Conservation (phyloP, 495 filamentous ascomycete genomes). For the Xylaria palmicola region DNA sequence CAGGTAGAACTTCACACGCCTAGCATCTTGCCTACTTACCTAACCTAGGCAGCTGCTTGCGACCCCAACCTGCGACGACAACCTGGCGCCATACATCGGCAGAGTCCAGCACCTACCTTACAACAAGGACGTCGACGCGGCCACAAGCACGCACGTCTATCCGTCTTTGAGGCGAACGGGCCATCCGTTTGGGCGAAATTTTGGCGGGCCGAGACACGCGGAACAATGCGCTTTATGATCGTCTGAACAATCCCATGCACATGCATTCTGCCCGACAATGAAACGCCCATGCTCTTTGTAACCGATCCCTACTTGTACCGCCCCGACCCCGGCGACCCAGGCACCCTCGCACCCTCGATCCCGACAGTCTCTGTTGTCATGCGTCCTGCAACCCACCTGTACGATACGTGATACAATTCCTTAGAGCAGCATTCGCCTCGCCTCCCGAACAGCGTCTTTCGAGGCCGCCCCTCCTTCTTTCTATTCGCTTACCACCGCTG, state of each 20-base stretch:
- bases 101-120: neutral
- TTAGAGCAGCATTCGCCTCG: neutral
- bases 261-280: conserved; percentile 12
- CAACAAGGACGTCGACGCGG: neutral
- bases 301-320: conserved; percentile 4
- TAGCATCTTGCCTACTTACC: neutral
- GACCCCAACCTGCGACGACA: conserved; percentile 2
- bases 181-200: neutral
- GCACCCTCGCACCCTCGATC: neutral
- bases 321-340: neutral
- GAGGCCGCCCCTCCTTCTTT: neutral
- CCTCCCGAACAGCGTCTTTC: neutral
- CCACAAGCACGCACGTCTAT: too few species aligned
- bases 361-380: conserved; percentile 2
- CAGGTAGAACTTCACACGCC: too few species aligned
- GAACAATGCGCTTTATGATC: conserved; percentile 15
- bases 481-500: neutral
- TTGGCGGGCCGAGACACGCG: neutral
- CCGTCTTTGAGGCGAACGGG: neutral
- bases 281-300: conserved; percentile 12
- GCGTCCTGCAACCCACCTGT: neutral
- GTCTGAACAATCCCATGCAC: conserved; percentile 18
- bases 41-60: too few species aligned
- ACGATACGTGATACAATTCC: neutral
- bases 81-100: neutral